A percentile compares a stretch with the other conserved stretches of the same genome.
phyloP scores from a whole-genome alignment of 768 basidiomycete species.

The Auriculariales sp. region DNA sequence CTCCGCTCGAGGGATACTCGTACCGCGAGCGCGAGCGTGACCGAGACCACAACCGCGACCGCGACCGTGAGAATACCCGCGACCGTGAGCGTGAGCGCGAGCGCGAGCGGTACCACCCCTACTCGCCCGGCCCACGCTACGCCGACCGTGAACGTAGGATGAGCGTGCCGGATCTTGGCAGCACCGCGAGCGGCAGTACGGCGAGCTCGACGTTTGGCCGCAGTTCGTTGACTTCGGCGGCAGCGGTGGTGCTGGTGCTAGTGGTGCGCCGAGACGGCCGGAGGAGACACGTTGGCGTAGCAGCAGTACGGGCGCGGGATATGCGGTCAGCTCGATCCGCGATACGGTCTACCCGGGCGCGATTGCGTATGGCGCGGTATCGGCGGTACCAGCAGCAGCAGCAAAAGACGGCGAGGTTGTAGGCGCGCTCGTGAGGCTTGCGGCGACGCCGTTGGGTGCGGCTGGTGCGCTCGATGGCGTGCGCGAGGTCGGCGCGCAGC shows the following conservation, averaged over 20 bases:
- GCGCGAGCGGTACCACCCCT: no score
- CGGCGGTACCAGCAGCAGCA: neutral
- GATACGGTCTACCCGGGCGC: no score
- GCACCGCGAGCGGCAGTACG: neutral
- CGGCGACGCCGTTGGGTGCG: neutral
- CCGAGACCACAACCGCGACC: neutral
- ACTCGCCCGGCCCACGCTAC: neutral
- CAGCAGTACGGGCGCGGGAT: no score
- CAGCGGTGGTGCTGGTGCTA: no score
- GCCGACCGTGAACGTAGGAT: neutral
- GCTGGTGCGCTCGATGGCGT: neutral
- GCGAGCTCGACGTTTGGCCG: neutral
- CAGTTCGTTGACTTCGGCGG: no score
- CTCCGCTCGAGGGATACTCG: neutral
- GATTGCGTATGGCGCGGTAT: no score
- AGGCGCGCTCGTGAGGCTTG: neutral
- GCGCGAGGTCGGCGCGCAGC: no score
- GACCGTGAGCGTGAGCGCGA: neutral
- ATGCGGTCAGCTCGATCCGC: no score
- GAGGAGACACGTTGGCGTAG: no score
- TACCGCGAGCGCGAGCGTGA: neutral
- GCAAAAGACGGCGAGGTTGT: neutral
- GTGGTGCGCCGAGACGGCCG: no score
- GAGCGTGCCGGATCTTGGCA: neutral
- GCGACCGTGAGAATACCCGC: neutral